Conservation (phyloP, 495 filamentous ascomycete species). For the Aspergillus wentii region DNA sequence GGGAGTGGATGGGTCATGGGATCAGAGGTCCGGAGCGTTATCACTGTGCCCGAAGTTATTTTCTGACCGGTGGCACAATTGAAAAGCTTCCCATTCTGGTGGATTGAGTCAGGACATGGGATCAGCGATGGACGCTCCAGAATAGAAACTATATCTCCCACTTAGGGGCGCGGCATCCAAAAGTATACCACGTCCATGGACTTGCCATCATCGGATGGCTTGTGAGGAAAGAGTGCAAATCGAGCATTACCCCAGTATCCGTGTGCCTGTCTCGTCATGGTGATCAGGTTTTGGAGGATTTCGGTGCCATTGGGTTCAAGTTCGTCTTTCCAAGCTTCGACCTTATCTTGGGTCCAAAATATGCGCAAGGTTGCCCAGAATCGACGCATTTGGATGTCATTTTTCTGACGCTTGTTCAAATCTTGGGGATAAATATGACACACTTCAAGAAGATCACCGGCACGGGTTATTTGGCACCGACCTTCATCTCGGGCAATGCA, state of each 20-base stretch:
- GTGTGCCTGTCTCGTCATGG: not conserved
- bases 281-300: not conserved
- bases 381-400: not conserved
- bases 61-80: not conserved
- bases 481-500: not conserved
- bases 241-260: not conserved
- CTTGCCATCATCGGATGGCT: not conserved
- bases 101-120: not conserved
- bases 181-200: not conserved
- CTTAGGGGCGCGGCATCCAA: not conserved
- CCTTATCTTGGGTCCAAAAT: not conserved
- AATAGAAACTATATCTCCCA: not conserved
- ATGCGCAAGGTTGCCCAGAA: not conserved
- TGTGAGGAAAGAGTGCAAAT: not conserved
- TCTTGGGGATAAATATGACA: not conserved
- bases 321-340: not conserved
- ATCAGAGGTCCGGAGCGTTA: not conserved
- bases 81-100: not conserved
- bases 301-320: not conserved
- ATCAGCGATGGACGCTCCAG: not conserved
- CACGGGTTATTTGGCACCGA: not conserved
- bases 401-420: not conserved
- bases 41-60: not conserved
- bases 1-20: not conserved
- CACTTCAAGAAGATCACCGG: not conserved